Conservation (phyloP, 1,284 basidiomycete species). For the Taiwanofungus camphoratus region DNA sequence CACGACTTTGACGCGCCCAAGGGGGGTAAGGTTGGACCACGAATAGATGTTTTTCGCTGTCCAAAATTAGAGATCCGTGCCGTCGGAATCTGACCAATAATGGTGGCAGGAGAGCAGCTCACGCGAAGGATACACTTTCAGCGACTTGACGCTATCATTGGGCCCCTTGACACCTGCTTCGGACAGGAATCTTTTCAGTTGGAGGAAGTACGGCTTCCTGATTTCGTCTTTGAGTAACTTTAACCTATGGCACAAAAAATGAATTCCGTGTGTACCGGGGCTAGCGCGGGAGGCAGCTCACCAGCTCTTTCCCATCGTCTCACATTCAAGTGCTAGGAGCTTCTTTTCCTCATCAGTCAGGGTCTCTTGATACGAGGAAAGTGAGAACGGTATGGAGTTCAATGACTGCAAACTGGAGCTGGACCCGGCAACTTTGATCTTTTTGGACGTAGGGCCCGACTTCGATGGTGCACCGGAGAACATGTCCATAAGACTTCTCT, state of each 20-base stretch:
- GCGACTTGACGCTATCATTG: conserved; percentile 37
- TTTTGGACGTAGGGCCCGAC: conserved; percentile 23
- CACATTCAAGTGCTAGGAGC: conserved; percentile 62
- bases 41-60: conserved; percentile 71
- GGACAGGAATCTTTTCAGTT: conserved; percentile 66
- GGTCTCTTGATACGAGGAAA: conserved; percentile 47
- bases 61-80: conserved; percentile 1
- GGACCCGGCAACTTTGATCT: conserved; percentile 22
- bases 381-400: conserved; percentile 67
- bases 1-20: conserved; percentile 74
- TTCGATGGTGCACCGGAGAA: conserved; percentile 29
- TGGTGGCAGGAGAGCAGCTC: conserved; percentile 24
- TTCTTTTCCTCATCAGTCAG: conserved; percentile 52
- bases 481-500: conserved; percentile 63
- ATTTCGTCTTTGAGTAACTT: conserved; percentile 71
- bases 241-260: conserved; percentile 40
- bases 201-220: conserved; percentile 68
- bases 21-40: conserved; percentile 71
- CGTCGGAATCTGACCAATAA: background rate
- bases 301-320: conserved; percentile 73
- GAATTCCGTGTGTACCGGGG: background rate
- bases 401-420: conserved; percentile 39
- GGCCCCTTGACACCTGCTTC: conserved; percentile 57
- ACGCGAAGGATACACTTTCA: conserved; percentile 63
- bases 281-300: conserved; percentile 27